Conservation (phyloP, 2,329 filamentous ascomycete species). For the Lachnellula arida region DNA sequence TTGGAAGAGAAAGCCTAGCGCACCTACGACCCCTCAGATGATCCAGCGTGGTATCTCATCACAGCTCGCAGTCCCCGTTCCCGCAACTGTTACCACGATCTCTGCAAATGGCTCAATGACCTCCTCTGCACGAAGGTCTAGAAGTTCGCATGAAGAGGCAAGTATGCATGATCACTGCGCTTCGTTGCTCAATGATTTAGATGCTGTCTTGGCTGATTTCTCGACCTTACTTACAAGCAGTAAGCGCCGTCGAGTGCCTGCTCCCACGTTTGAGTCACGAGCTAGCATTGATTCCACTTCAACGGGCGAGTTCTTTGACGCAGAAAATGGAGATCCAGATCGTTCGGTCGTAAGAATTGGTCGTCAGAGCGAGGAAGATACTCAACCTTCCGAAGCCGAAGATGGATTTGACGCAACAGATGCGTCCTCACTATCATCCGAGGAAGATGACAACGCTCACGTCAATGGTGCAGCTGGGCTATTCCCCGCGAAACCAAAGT, state of each 20-base stretch:
- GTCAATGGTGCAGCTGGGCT: conserved; percentile 60
- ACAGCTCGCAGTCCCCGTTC: conserved; percentile 27
- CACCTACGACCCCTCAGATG: conserved; percentile 26
- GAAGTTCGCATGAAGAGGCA: conserved; percentile 48
- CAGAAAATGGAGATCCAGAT: conserved; percentile 59
- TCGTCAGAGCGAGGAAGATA: conserved; percentile 65
- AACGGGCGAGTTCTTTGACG: conserved; percentile 94
- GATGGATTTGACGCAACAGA: conserved; percentile 40
- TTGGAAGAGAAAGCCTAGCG: conserved; percentile 81
- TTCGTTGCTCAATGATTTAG: conserved; percentile 77
- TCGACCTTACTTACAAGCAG: conserved; percentile 70
- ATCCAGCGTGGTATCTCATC: conserved; percentile 22
- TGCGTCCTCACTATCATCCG: conserved; percentile 56
- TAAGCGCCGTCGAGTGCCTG: conserved; percentile 66
- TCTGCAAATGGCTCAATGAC: conserved; percentile 19
- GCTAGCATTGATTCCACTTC: conserved; percentile 75
- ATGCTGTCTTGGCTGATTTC: conserved; percentile 79
- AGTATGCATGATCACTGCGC: conserved; percentile 78
- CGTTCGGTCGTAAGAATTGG: conserved; percentile 69
- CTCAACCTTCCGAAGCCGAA: conserved; percentile 51
- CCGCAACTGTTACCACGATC: conserved; percentile 20
- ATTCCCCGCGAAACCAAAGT: conserved; percentile 73
- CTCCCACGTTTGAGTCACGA: conserved; percentile 44
- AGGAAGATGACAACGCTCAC: conserved; percentile 43
- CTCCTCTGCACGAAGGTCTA: conserved; percentile 14